These are phyloP conservation scores for Globisporangium okanoganense DNA, from an alignment of 352 stramenopile genomes.

Conservation along the genomic window DNA sequence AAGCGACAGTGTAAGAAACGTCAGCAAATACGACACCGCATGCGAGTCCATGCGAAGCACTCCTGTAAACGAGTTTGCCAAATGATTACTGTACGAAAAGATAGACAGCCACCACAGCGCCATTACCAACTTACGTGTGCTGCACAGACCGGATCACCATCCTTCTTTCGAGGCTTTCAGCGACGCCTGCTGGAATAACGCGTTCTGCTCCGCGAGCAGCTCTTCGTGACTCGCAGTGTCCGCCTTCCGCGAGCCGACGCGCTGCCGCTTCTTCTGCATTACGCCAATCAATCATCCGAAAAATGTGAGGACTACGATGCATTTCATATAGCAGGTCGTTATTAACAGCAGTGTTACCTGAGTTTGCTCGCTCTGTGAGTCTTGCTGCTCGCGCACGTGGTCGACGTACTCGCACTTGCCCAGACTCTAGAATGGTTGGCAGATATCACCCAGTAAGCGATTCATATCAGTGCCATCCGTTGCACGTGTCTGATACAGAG, in stretches of 20 bases:
- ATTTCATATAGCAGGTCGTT: too few relatives aligned
- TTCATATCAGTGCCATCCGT: not conserved
- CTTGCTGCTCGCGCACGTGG: constrained; percentile 31
- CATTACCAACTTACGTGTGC: not conserved
- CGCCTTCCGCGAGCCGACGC: constrained; percentile 33
- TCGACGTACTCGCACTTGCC: constrained; percentile 31
- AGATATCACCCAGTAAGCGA: constrained; percentile 1
- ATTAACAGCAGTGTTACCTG: constrained; percentile 21
- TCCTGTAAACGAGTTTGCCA: not conserved
- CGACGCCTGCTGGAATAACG: constrained; percentile 67
- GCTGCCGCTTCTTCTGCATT: constrained; percentile 37
- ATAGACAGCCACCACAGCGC: not conserved
- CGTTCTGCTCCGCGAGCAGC: constrained; percentile 66
- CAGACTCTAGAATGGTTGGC: constrained; percentile 23
- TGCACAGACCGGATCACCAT: constrained; percentile 31
- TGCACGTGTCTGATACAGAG: too few relatives aligned
- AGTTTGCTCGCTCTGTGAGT: constrained; percentile 18
- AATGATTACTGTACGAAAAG: not conserved
- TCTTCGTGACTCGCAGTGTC: constrained; percentile 45
- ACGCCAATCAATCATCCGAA: too few relatives aligned
- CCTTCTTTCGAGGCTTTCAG: constrained; percentile 53
- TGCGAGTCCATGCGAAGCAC: not conserved
- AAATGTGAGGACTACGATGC: too few relatives aligned
- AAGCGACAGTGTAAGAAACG: not conserved
- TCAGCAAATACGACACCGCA: not conserved